Evolutionary conservation across 768 basidiomycete species (phyloP), one percentile per base, ranked within the genome.

Genomic region (Xerocomellus dryophilus): DNA sequence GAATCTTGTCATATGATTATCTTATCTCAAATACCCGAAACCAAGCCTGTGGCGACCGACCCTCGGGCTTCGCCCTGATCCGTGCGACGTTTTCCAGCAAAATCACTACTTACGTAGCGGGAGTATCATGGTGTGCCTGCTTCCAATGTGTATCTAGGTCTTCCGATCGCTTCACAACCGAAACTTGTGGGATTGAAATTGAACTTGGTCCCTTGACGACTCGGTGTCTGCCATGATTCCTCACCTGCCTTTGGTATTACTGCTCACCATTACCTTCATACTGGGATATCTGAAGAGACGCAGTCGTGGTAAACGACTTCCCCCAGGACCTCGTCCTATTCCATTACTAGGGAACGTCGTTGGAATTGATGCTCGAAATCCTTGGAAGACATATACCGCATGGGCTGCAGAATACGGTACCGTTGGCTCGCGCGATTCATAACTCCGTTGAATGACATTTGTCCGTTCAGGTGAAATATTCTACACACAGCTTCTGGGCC

Each of bases 301-400:
- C 15, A 20, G 43, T n/a, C 32, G 29, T 21, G 31, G 23, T 38
- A 43, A 20, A 36, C 34, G 41, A 41, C 31, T 29, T 42, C 44
- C 57, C 31, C 53, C 56, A 8, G 55, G 54, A 31, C 44, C 57
- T n/a, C 43, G 27, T 12, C 57, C 57, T 18, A 29, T 41, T 11
- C 57, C 57, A 6, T 12, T 52, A 8, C 9, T 59, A 20, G 58
- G 58, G 23, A 58, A 59, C 27, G 10, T 53, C 18, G 23, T 23
- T 18, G 50, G 57, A 18, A 43, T 58, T 6, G 43, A 58, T 11
- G 17, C 35, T 27, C 40, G 38, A 11, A 32, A 20, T 31, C 56
- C 50, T 52, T 59, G 58, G 56, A 40, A 47, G 49, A 57, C 58
- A 17, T 57, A 57, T 27, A 59, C 58, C 3, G n/a, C 36, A 6